Base-by-base conservation (phyloP, 805 yeast genomes). In the Barnettozyma salicaria region DNA sequence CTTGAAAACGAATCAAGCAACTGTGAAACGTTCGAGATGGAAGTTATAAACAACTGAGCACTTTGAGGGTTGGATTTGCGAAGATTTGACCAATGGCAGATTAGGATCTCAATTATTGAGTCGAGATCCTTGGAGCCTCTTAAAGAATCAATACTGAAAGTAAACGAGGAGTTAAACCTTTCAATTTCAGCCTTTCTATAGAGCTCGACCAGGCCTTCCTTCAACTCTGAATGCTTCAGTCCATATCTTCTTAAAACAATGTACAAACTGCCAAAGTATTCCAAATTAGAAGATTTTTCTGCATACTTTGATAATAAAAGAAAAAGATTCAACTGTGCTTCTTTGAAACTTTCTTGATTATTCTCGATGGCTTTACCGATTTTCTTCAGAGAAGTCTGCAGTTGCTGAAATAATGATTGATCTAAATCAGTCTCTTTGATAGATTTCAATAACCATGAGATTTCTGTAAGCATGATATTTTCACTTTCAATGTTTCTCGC, bases 201-300 rank as follows among this genome's bases (percentile, higher is more conserved):
- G 0, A 50, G 39, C 8, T 25, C 16, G 1, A 43, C 34, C 12
- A 61, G 23, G 5, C 63, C 64, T 7, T 40, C 34, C 8, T 37
- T 26, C 12, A 63, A 22, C 9, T 19, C 17, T 0, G 32, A 39
- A 1, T 45, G 37, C 3, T 36, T 24, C 3, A 52, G 34, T 12
- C 55, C 58, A 5, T 27, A 20, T 9, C 46, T 44, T 45, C 67
- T 53, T 4, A 63, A 36, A 3, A 59, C 55, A 34, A 63, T 40
- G 35, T 63, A 66, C 19, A 65, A 57, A 1, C 67, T 58, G 40
- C 56, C 54, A 11, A 62, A 35, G 42, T 50, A 58, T 28, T 50
- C 58, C 8, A 57, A 28, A 7, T 39, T 45, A 3, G 45, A 32
- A 13, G 33, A 48, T 1, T 41, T 25, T 0, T 39, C 17, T 2